Evolutionary conservation across 129 eudicot species (phyloP), one percentile per base, ranked within the genome.

Genomic region (Saposhnikovia divaricata): DNA sequence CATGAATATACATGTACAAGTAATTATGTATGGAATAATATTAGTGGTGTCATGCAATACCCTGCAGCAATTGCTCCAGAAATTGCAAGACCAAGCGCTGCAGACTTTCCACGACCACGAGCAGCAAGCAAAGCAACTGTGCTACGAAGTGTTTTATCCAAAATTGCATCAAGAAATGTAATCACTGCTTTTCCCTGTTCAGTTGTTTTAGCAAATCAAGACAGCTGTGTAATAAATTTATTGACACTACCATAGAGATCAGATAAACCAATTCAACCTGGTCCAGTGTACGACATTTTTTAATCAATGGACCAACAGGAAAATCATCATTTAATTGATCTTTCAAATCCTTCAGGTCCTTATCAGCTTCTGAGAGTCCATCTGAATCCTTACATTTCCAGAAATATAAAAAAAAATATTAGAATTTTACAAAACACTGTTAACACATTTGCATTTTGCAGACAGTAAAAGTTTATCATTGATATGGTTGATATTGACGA

Each of bases 71-170:
- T 31, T 31, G 34, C 34, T 31, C 34, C 34, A 31, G 34, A 31
- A 31, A 31, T 31, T 31, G 34, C 34, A 44, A 94, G 87, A 85
- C 98, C 98, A 81, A 94, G 97, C 34, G 98, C 96, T 51, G 98
- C 98, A 18, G 98, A 94, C 86, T 94, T 94, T 72, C 98, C 98
- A 77, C 98, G 98, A 6, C 98, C 98, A 85, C 98, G 93, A 79
- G 92, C 92, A 82, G 97, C 90, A 89, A 94, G 97, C 78, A 92
- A 83, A 68, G 98, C 97, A 39, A 94, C 93, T 39, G 98, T 92
- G 87, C 98, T 87, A 51, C 93, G 90, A 21, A 94, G 98, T 71
- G 90, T 89, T 82, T 89, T 94, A 72, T 94, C 98, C 87, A 94
- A 82, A 77, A 94, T 87, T 72, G 96, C 88, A 80, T 94, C 98